phyloP scores from a whole-genome alignment of 2,329 filamentous ascomycete genomes.

The Aphanocladium album region DNA sequence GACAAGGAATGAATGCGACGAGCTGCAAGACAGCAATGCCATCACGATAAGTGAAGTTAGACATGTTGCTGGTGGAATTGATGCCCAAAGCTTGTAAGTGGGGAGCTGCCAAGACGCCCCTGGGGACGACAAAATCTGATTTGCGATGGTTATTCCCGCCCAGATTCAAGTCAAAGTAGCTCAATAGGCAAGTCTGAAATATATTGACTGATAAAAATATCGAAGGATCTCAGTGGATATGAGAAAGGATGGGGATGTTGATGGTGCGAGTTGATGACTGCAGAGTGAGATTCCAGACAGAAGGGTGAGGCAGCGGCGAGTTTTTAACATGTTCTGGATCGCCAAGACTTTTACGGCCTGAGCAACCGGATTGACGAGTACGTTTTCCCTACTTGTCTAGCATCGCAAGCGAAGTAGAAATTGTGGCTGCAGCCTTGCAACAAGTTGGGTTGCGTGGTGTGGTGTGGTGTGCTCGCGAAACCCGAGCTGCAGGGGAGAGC shows the following conservation, averaged over 20 bases:
- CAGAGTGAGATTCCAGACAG: constrained; percentile 4
- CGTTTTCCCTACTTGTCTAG: neutral
- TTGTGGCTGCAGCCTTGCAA: neutral
- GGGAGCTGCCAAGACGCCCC: neutral
- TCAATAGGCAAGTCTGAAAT: neutral
- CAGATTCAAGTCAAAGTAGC: neutral
- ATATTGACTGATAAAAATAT: neutral
- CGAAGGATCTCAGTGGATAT: neutral
- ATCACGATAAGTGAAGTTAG: constrained; percentile 15
- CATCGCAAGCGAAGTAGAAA: neutral
- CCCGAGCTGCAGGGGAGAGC: neutral
- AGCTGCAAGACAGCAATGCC: constrained; percentile 16
- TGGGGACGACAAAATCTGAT: neutral
- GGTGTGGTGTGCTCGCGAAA: neutral
- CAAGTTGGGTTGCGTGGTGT: too few species aligned
- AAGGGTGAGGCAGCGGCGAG: neutral
- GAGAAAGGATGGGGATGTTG: neutral
- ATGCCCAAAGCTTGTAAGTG: neutral
- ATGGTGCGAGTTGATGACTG: constrained; percentile 1
- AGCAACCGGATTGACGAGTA: neutral
- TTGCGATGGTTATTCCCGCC: neutral
- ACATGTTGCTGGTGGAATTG: constrained; percentile 2
- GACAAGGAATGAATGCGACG: constrained; percentile 14
- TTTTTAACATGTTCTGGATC: neutral
- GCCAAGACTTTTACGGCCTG: neutral